These are phyloP conservation scores for Blattamonas nauphoetae DNA, from an alignment of 78 protist species.

Conservation along the genomic window DNA sequence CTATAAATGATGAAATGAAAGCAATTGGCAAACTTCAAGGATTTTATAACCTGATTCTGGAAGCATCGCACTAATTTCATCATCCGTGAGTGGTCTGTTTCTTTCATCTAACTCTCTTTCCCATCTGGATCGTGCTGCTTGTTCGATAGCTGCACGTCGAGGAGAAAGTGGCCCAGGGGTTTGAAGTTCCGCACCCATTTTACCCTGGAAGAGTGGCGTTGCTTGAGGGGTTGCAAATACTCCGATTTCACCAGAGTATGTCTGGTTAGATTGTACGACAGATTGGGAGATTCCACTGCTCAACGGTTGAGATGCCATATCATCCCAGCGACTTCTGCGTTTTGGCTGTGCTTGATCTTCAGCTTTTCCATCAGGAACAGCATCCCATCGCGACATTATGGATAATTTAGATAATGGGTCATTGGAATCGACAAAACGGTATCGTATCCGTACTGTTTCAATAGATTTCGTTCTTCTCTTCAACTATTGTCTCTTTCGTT, in stretches of 20 bases:
- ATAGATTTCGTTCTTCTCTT: no score
- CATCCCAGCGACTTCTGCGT: no score
- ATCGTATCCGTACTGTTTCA: no score
- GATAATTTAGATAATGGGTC: no score
- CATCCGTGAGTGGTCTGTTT: constrained; percentile 80
- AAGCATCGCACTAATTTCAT: constrained; percentile 78
- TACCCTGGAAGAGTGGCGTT: background rate
- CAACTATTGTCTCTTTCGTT: no score
- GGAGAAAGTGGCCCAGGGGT: background rate
- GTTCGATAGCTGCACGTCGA: background rate
- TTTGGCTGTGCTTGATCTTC: no score
- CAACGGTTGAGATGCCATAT: no score
- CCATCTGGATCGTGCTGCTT: constrained; percentile 4
- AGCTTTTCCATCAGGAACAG: no score
- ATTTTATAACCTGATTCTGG: constrained; percentile 83
- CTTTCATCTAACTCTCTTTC: constrained; percentile 76
- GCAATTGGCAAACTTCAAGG: constrained; percentile 6
- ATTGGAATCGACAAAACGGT: no score
- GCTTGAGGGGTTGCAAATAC: background rate
- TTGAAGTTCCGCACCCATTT: background rate
- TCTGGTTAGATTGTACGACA: no score
- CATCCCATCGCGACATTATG: no score
- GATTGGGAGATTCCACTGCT: no score
- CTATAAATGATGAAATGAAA: background rate
- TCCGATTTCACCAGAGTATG: background rate